These are phyloP conservation scores for Tephrocybe sp. DNA, from an alignment of 768 basidiomycete genomes.

Conservation along the genomic window DNA sequence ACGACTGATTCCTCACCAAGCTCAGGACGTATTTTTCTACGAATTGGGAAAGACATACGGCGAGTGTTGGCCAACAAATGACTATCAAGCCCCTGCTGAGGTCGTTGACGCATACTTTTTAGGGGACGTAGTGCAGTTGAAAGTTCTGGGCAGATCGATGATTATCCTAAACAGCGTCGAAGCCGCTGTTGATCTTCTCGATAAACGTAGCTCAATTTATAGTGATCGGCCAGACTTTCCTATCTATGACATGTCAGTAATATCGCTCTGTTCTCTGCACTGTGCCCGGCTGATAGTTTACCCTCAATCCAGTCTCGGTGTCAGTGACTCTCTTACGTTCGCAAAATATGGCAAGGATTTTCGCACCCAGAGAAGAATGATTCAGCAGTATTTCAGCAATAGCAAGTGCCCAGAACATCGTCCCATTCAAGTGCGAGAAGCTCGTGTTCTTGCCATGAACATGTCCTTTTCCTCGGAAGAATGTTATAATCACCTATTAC, in stretches of 20 bases:
- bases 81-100: background rate
- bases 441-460: conserved; percentile 25
- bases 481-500: conserved; percentile 2
- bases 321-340: conserved; percentile 12
- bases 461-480: conserved; percentile 21
- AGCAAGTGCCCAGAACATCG: conserved; percentile 21
- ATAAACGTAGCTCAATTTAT: conserved; percentile 20
- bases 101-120: background rate
- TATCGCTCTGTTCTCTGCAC: background rate
- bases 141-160: conserved; percentile 21
- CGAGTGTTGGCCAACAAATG: background rate
- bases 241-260: conserved; percentile 14
- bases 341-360: conserved; percentile 20
- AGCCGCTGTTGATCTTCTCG: conserved; percentile 24
- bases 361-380: conserved; percentile 18
- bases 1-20: conserved; percentile 26
- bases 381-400: conserved; percentile 19
- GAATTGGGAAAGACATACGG: conserved; percentile 32
- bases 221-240: conserved; percentile 19
- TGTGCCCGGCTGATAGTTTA: background rate
- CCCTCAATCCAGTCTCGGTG: conserved; percentile 11
- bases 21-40: conserved; percentile 25
- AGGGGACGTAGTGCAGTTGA: background rate
- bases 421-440: conserved; percentile 26
- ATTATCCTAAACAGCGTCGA: conserved; percentile 21